Conservation (phyloP, 169 alveolate species). For the Plasmodium cynomolgi region DNA sequence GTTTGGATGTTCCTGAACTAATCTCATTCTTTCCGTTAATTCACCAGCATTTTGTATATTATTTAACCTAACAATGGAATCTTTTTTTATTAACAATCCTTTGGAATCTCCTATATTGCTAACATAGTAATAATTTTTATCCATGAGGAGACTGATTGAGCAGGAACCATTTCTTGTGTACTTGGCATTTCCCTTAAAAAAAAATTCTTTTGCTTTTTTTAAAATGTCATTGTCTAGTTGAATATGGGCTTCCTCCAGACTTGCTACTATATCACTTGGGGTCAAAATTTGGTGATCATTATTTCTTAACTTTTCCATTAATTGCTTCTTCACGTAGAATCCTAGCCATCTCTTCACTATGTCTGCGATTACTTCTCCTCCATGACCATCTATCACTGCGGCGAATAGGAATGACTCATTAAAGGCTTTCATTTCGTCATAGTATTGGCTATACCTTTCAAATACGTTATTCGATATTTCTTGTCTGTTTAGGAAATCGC, state of each 20-base stretch:
- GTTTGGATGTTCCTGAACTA: conserved; percentile 78
- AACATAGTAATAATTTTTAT: conserved; percentile 28
- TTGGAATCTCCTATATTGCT: conserved; percentile 61
- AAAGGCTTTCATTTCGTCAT: neutral
- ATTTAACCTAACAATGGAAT: conserved; percentile 39
- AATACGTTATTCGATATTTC: neutral
- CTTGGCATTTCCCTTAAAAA: neutral
- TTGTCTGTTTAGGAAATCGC: neutral
- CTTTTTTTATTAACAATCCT: conserved; percentile 10
- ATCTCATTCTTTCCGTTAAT: conserved; percentile 74
- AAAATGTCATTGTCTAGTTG: conserved; percentile 20
- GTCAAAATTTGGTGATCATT: neutral
- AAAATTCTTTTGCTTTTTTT: conserved; percentile 1
- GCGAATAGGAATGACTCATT: conserved; percentile 25
- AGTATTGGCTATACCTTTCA: neutral
- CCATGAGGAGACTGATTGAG: conserved; percentile 50
- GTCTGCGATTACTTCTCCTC: conserved; percentile 47
- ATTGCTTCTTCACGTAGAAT: conserved; percentile 45
- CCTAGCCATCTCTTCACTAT: conserved; percentile 36
- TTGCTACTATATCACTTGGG: conserved; percentile 14
- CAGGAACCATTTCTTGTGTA: conserved; percentile 47
- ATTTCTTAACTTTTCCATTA: conserved; percentile 8
- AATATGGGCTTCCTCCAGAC: conserved; percentile 52
- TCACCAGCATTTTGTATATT: conserved; percentile 77
- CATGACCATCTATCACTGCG: conserved; percentile 71